Evolutionary conservation across 106 monocot genomes (phyloP).

Genomic region (Apostasia ramifera): DNA sequence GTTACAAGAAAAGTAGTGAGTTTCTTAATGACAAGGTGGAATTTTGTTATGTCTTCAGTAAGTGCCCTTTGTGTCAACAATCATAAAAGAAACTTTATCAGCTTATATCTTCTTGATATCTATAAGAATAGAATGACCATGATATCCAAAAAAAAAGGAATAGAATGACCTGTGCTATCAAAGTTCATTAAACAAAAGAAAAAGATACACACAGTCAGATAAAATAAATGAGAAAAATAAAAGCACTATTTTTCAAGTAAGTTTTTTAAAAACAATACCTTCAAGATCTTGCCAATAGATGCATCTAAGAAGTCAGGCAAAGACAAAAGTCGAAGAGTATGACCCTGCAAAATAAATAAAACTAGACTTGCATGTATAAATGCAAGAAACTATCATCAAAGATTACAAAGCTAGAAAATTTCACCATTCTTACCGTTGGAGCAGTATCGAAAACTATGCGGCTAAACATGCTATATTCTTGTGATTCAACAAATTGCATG

Average conservation of each 20-base stretch:
- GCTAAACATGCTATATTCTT: constrained; percentile 86
- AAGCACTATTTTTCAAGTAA: too few relatives aligned
- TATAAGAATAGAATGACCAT: too few relatives aligned
- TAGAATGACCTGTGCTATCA: too few relatives aligned
- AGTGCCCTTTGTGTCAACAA: too few relatives aligned
- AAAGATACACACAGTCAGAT: too few relatives aligned
- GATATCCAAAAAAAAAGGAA: too few relatives aligned
- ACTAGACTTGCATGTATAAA: background rate
- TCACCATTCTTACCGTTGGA: constrained; percentile 62
- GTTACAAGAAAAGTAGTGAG: too few relatives aligned
- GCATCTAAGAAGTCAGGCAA: constrained; percentile 98
- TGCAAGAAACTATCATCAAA: background rate
- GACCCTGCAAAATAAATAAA: constrained; percentile 40
- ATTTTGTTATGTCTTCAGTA: too few relatives aligned
- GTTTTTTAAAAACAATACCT: constrained; percentile 29
- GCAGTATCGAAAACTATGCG: constrained; percentile 98
- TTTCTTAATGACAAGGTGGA: too few relatives aligned
- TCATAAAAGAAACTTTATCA: too few relatives aligned
- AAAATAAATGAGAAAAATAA: background rate
- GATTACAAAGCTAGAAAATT: background rate
- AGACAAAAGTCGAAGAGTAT: constrained; percentile 92
- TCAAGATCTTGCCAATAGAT: constrained; percentile 93
- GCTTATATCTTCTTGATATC: too few relatives aligned
- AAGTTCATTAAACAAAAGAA: too few relatives aligned
- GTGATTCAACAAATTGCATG: constrained; percentile 97